Base-by-base conservation (phyloP, 2,329 filamentous ascomycete genomes). In the Paracorniculantispora psalliotae region DNA sequence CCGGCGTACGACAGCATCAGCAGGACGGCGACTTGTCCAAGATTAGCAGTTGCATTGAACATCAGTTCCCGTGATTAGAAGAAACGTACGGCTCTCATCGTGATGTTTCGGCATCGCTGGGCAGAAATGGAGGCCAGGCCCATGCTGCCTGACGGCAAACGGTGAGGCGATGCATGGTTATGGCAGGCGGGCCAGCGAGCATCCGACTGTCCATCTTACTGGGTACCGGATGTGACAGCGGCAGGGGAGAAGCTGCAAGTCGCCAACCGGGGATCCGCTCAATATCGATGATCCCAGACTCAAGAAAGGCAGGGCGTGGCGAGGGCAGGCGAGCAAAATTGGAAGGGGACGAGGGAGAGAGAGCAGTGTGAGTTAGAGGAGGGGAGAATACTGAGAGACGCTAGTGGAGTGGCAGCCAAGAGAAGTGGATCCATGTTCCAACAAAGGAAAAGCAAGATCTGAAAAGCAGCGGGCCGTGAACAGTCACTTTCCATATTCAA, bases 371-470 rank as follows among this genome's bases (percentile, higher is more conserved):
- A n/a, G n/a, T 48, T 41, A 33, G 4, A 39, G 33, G 23, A 48
- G 33, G 51, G 33, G 51, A 30, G 41, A n/a, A n/a, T n/a, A n/a
- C 23, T 28, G 30, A 13, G 17, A 37, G 53, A 15, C 53, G 21
- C 41, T 44, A 49, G 2, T 9, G 30, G 9, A n/a, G n/a, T n/a
- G n/a, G n/a, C n/a, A 41, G 46, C 30, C 23, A 13, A 9, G 44
- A 47, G 17, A 9, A 28, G 25, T 17, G 25, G 44, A 25, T 23
- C 44, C 23, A 47, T 47, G 44, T n/a, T 26, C 19, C 15, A 7
- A 35, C 21, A 13, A 28, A 28, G 50, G 50, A 53, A 33, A 54
- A 54, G 51, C 51, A 46, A 54, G 51, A 54, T 54, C 39, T 43
- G 19, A 17, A 39, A 2, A 15, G 15, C 15, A 37, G 33, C 33